Conservation (phyloP, 768 basidiomycete genomes). For the Kwoniella pini region DNA sequence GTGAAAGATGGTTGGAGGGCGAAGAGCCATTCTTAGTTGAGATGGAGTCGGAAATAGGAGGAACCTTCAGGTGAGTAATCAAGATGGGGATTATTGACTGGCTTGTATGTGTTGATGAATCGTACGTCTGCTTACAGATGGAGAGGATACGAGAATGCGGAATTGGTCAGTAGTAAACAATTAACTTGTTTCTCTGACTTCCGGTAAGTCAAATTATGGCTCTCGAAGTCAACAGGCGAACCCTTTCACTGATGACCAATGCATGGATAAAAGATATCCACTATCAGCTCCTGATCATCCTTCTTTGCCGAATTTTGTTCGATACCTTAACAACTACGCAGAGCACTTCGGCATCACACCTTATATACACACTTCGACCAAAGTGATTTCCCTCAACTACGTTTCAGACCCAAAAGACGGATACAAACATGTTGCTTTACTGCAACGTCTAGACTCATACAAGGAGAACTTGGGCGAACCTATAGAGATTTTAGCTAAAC, state of each 20-base stretch:
- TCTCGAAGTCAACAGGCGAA: not conserved
- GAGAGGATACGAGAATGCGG: conserved; percentile 47
- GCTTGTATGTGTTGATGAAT: conserved; percentile 11
- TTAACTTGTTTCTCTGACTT: conserved; percentile 75
- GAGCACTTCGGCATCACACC: conserved; percentile 56
- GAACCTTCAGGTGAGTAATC: conserved; percentile 38
- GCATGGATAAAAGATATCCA: conserved; percentile 34
- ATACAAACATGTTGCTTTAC: conserved; percentile 55
- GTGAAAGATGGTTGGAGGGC: conserved; percentile 20
- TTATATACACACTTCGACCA: conserved; percentile 35
- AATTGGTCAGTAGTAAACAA: conserved; percentile 62
- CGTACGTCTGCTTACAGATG: conserved; percentile 20
- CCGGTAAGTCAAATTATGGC: conserved; percentile 63
- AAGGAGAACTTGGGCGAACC: conserved; percentile 31
- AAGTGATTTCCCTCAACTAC: conserved; percentile 54
- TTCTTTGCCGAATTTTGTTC: conserved; percentile 57
- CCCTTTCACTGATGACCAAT: not conserved
- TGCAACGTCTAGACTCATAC: conserved; percentile 52
- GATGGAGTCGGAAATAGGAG: conserved; percentile 48
- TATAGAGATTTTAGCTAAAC: conserved; percentile 53
- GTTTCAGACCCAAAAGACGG: conserved; percentile 53
- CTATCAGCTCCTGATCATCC: conserved; percentile 45
- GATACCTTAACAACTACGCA: conserved; percentile 60
- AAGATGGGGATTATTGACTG: not conserved
- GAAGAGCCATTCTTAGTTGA: conserved; percentile 44